These are phyloP conservation scores for Mycena albidolilacea DNA, from an alignment of 768 basidiomycete genomes.

Conservation along the genomic window DNA sequence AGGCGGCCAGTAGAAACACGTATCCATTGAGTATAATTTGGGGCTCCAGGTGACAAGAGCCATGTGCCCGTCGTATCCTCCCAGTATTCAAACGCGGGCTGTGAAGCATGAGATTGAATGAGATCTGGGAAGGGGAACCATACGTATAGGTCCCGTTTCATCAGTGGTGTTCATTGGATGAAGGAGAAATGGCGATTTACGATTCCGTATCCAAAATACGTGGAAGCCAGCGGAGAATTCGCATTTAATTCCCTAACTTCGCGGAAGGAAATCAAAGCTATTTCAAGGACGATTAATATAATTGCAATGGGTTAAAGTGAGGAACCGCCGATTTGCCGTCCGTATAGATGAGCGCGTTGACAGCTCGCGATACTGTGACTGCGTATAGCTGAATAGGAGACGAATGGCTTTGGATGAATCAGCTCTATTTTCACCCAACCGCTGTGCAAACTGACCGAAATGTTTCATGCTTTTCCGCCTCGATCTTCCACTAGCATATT, in stretches of 20 bases:
- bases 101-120: background rate
- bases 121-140: background rate
- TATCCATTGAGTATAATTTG: conserved; percentile 19
- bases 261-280: conserved; percentile 9
- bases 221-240: background rate
- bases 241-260: background rate
- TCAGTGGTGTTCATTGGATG: background rate
- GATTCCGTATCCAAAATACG: conserved; percentile 9
- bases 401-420: background rate
- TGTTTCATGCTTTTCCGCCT: conserved; percentile 11
- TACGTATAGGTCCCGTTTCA: conserved; percentile 27
- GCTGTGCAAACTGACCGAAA: background rate
- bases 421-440: background rate
- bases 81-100: conserved; percentile 28
- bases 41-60: conserved; percentile 6
- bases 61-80: background rate
- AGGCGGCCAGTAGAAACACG: conserved; percentile 19
- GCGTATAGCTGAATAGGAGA: conserved; percentile 17
- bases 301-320: no score
- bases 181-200: background rate
- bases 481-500: background rate
- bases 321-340: background rate
- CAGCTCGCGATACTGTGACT: background rate
- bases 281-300: background rate
- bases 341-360: conserved; percentile 7